phyloP scores from a whole-genome alignment of 495 filamentous ascomycete species.

The Podospora anserina region DNA sequence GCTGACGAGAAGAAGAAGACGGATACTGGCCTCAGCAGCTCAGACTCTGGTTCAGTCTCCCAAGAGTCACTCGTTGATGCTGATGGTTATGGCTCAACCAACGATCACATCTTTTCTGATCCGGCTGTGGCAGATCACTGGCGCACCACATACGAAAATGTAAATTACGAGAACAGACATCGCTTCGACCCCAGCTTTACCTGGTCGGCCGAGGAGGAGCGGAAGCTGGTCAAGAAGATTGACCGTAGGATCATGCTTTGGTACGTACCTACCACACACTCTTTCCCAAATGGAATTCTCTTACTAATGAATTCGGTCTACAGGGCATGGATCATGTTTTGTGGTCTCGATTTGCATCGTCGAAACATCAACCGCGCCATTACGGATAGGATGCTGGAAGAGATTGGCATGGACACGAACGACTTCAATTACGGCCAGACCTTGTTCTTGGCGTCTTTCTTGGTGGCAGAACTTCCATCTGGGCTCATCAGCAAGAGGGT shows the following conservation, averaged over 20 bases:
- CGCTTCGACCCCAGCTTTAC: slow-evolving; percentile 50
- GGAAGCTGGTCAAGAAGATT: slow-evolving; percentile 46
- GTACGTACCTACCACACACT: neutral
- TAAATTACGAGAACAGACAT: slow-evolving; percentile 54
- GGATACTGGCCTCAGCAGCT: neutral
- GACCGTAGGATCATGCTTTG: slow-evolving; percentile 37
- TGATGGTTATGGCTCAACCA: slow-evolving; percentile 35
- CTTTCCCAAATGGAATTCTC: neutral
- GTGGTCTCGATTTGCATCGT: slow-evolving; percentile 43
- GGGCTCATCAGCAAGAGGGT: slow-evolving; percentile 48
- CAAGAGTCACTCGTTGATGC: slow-evolving; percentile 16
- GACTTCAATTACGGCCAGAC: slow-evolving; percentile 47
- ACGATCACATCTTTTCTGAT: slow-evolving; percentile 34
- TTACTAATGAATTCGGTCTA: neutral
- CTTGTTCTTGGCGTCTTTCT: slow-evolving; percentile 47
- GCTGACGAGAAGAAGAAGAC: neutral
- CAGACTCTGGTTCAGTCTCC: slow-evolving; percentile 9
- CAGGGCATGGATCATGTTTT: slow-evolving; percentile 46
- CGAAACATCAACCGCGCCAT: slow-evolving; percentile 47
- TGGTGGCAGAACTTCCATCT: slow-evolving; percentile 47
- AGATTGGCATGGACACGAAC: slow-evolving; percentile 45
- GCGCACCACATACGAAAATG: slow-evolving; percentile 33
- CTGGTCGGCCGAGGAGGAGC: slow-evolving; percentile 51
- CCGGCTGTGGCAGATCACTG: slow-evolving; percentile 30
- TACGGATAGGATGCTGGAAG: slow-evolving; percentile 42